phyloP scores from a whole-genome alignment of 805 yeast genomes.

The Wickerhamiella kazuoi region DNA sequence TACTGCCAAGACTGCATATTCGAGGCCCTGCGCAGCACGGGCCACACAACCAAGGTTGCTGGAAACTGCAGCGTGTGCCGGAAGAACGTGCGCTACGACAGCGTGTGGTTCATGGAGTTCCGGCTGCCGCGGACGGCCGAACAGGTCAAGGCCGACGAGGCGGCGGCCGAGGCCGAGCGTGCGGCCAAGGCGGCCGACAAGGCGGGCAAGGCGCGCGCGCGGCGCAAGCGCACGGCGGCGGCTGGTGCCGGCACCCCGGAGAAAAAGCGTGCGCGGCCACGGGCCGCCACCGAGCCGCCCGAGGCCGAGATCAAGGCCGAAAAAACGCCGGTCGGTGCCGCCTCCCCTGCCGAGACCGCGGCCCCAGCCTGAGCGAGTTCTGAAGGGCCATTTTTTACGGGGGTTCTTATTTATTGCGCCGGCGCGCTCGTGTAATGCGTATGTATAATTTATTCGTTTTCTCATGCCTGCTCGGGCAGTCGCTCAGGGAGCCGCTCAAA shows the following conservation, averaged over 20 bases:
- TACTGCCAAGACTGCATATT: slow-evolving; percentile 23
- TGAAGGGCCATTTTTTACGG: neutral
- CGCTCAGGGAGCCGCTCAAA: slow-evolving; percentile 34
- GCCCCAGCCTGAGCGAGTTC: neutral
- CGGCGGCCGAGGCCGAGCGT: no score
- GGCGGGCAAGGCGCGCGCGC: neutral
- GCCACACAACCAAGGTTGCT: slow-evolving; percentile 11
- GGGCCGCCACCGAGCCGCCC: no score
- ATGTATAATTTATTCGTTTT: no score
- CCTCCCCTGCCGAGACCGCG: neutral
- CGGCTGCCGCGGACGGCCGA: slow-evolving; percentile 5
- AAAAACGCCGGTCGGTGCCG: no score
- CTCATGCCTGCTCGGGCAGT: no score
- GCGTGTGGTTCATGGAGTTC: slow-evolving; percentile 16
- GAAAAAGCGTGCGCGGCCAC: no score
- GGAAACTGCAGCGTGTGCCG: slow-evolving; percentile 24
- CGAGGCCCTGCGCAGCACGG: slow-evolving; percentile 17
- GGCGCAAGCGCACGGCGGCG: neutral
- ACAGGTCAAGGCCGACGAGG: neutral
- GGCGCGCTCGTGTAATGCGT: no score
- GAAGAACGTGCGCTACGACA: slow-evolving; percentile 15
- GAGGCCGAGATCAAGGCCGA: no score
- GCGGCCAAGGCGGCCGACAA: neutral
- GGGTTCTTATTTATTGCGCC: neutral
- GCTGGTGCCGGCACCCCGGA: neutral